phyloP scores from a whole-genome alignment of 1,284 basidiomycete species.

The Takashimella tepidaria region DNA sequence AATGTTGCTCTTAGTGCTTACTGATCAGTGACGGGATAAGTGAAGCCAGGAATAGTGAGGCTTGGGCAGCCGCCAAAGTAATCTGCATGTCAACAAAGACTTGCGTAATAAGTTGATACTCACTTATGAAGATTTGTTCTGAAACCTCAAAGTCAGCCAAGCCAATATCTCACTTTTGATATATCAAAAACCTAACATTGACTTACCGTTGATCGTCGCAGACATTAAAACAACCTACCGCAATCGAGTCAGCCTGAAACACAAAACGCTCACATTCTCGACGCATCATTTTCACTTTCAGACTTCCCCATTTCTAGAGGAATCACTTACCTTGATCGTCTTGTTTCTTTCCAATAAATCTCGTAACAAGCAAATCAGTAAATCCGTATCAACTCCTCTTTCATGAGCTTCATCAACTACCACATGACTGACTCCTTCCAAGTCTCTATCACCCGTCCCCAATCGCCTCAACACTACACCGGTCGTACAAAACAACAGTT shows the following conservation, averaged over 20 bases:
- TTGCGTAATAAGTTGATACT: conserved; percentile 9
- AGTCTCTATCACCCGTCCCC: conserved; percentile 61
- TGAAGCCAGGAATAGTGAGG: conserved; percentile 76
- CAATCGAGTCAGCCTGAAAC: too few species aligned
- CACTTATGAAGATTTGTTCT: conserved; percentile 61
- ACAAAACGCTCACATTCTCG: too few species aligned
- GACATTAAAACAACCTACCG: conserved; percentile 44
- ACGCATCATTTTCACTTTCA: neutral
- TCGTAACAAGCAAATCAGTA: conserved; percentile 76
- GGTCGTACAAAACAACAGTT: conserved; percentile 85
- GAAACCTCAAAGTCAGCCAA: neutral
- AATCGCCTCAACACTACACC: conserved; percentile 81
- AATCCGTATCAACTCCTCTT: conserved; percentile 82
- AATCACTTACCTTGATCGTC: conserved; percentile 63
- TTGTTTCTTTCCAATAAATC: conserved; percentile 67
- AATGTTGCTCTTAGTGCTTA: conserved; percentile 39
- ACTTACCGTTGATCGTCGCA: conserved; percentile 72
- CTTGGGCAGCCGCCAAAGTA: conserved; percentile 79
- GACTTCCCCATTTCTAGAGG: neutral
- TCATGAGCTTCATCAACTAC: conserved; percentile 93
- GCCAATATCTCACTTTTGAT: conserved; percentile 2
- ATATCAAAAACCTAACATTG: neutral
- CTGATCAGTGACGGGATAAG: conserved; percentile 73
- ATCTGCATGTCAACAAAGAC: conserved; percentile 44
- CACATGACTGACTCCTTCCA: conserved; percentile 72